Conservation (phyloP, 2,329 filamentous ascomycete species). For the Colletotrichum lini region DNA sequence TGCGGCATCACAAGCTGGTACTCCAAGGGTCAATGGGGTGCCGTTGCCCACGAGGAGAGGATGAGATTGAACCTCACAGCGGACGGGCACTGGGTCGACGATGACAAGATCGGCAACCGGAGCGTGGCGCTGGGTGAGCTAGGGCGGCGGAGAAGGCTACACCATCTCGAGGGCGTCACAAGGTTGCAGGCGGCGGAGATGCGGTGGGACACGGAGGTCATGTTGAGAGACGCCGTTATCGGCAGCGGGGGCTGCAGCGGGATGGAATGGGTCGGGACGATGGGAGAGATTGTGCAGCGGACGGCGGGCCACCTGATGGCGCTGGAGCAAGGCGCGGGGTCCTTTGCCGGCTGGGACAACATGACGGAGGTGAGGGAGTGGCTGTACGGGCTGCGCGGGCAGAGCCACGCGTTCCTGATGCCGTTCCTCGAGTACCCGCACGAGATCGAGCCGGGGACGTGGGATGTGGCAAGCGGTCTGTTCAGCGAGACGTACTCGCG, state of each 20-base stretch:
- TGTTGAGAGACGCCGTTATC: slow-evolving; percentile 45
- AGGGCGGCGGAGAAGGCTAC: slow-evolving; percentile 54
- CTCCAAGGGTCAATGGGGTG: slow-evolving; percentile 50
- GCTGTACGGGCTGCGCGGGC: slow-evolving; percentile 51
- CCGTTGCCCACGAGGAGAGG: slow-evolving; percentile 51
- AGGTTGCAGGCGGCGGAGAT: slow-evolving; percentile 52
- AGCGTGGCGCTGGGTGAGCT: slow-evolving; percentile 51
- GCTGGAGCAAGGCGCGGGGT: slow-evolving; percentile 48
- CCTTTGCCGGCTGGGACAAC: slow-evolving; percentile 44
- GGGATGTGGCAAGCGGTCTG: slow-evolving; percentile 50
- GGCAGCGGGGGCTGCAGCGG: slow-evolving; percentile 52
- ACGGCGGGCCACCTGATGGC: slow-evolving; percentile 53
- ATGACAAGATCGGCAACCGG: slow-evolving; percentile 45
- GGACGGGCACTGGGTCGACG: slow-evolving; percentile 56
- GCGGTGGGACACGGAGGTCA: slow-evolving; percentile 50
- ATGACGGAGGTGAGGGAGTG: slow-evolving; percentile 48
- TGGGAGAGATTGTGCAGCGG: slow-evolving; percentile 58
- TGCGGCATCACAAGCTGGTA: slow-evolving; percentile 64
- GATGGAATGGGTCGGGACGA: slow-evolving; percentile 60
- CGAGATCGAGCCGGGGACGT: slow-evolving; percentile 45
- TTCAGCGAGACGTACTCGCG: slow-evolving; percentile 56
- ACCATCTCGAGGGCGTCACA: slow-evolving; percentile 53
- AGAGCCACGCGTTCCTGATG: slow-evolving; percentile 60
- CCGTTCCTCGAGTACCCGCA: slow-evolving; percentile 62
- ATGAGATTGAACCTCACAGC: slow-evolving; percentile 57